Base-by-base conservation (phyloP, 768 basidiomycete genomes). In the Amanita polypyramis region DNA sequence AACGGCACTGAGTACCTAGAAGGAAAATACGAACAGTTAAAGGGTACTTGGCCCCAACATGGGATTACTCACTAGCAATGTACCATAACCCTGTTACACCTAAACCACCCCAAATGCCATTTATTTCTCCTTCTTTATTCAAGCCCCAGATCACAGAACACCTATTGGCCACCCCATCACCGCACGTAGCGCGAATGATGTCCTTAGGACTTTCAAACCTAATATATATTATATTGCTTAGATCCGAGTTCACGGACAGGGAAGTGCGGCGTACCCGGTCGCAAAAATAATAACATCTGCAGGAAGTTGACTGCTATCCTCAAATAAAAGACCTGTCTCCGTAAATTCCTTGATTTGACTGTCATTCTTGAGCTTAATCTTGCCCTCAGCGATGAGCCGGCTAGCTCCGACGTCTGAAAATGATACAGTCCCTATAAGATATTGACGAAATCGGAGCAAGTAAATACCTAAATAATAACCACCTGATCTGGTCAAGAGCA, bases 331-430 rank as follows among this genome's bases (percentile, higher is more conserved):
- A 5, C 72, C 72, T 7, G 53, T 57, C 39, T 65, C 52, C 4
- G 64, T 70, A 55, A 77, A 74, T 11, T 58, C 56, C 44, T 65
- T 59, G 49, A 82, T 68, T 20, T 59, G 59, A 29, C 64, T 60
- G 36, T 77, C 76, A 59, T 70, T 76, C 65, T 82, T 82, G 51
- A 84, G 60, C 59, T 80, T 80, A 65, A 84, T 81, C 58, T 80
- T 76, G 12, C 80, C 79, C 49, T 80, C 76, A 20, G 70, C 68
- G 52, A 83, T 75, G 47, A 76, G 62, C 58, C 76, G 69, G 49
- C 72, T 73, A 4, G 73, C 74, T 19, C 79, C 78, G 35, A 72
- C 70, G 50, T 78, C 76, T 77, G 52, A n/a, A 17, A 17, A 34
- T 4, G 17, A 29, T 40, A 44, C 8, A 15, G 46, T n/a, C 54